Percentiles rank a stretch among this genome's conserved stretches.
phyloP scores from a whole-genome alignment of 2,329 filamentous ascomycete species.

The Didymella segeticola region DNA sequence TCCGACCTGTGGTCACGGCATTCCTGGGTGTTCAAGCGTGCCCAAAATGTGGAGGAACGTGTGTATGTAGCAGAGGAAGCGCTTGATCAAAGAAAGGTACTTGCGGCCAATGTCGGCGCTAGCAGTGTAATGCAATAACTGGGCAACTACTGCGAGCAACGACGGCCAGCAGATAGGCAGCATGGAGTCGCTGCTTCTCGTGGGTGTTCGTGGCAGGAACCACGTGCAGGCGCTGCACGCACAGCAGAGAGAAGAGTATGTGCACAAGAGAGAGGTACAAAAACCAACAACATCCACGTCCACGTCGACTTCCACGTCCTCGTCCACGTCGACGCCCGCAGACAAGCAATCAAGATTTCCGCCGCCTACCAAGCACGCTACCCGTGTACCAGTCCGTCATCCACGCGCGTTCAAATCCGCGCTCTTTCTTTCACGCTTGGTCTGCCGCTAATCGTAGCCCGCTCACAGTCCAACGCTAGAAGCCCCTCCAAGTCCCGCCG shows the following conservation, averaged over 20 bases:
- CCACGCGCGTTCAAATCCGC: conserved; percentile 11
- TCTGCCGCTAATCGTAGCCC: conserved; percentile 14
- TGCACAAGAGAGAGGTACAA: neutral
- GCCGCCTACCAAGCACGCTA: conserved; percentile 1
- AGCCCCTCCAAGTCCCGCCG: conserved; percentile 35
- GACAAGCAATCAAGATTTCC: neutral
- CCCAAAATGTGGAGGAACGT: conserved; percentile 17
- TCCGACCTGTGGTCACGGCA: conserved; percentile 13
- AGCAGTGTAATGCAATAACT: conserved; percentile 1
- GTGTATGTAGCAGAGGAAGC: conserved; percentile 3
- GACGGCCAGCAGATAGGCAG: conserved; percentile 3
- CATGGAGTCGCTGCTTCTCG: conserved; percentile 11
- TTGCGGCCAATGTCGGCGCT: conserved; percentile 21
- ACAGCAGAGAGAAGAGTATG: too few relatives aligned
- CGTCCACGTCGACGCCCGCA: too few relatives aligned
- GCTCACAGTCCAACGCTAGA: conserved; percentile 8
- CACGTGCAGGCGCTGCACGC: conserved; percentile 15
- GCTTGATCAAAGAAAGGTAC: conserved; percentile 4
- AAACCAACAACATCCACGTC: neutral
- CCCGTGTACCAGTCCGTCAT: conserved; percentile 4
- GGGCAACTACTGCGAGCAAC: conserved; percentile 14
- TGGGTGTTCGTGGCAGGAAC: conserved; percentile 8
- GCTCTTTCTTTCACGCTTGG: conserved; percentile 16
- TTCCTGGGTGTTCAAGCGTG: conserved; percentile 11
- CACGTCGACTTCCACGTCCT: too few relatives aligned